Conservation (phyloP, 441 rosid genomes). For the Sinapis alba region DNA sequence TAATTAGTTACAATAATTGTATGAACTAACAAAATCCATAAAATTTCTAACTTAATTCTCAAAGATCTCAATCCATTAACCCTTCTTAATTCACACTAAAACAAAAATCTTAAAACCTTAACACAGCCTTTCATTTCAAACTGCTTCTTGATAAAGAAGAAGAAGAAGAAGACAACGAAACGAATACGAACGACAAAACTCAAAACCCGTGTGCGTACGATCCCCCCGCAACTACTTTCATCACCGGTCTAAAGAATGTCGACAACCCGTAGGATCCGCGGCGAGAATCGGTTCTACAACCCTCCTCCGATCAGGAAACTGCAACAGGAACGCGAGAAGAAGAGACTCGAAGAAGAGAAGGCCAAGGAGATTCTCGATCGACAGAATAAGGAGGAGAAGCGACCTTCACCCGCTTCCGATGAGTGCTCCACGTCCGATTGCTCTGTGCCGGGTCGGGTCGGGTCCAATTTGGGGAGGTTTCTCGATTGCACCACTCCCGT, state of each 20-base stretch:
- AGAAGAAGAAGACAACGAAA: neutral
- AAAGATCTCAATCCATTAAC: neutral
- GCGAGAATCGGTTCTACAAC: slow-evolving; percentile 72
- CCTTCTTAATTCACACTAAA: slow-evolving; percentile 6
- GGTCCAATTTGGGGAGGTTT: too few species aligned
- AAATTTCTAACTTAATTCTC: neutral
- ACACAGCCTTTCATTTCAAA: slow-evolving; percentile 1
- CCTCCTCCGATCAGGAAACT: slow-evolving; percentile 63
- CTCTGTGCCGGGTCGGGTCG: too few species aligned
- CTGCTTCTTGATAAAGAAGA: slow-evolving; percentile 9
- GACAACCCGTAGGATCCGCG: slow-evolving; percentile 48
- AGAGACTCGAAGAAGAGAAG: slow-evolving; percentile 44
- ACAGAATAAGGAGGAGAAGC: slow-evolving; percentile 12
- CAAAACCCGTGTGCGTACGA: too few species aligned
- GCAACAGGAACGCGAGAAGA: slow-evolving; percentile 39
- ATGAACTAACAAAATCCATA: neutral
- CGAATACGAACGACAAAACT: too few species aligned
- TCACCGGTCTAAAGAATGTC: slow-evolving; percentile 33
- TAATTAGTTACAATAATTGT: too few species aligned
- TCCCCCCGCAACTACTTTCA: slow-evolving; percentile 14
- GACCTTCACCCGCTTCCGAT: too few species aligned
- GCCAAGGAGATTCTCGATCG: slow-evolving; percentile 32
- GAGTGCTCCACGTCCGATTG: too few species aligned
- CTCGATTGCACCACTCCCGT: slow-evolving; percentile 38
- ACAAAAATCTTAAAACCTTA: slow-evolving; percentile 31